Evolutionary conservation across 106 monocot species (phyloP), one percentile per base, ranked within the genome.

Genomic region (Dendrobium nobile): DNA sequence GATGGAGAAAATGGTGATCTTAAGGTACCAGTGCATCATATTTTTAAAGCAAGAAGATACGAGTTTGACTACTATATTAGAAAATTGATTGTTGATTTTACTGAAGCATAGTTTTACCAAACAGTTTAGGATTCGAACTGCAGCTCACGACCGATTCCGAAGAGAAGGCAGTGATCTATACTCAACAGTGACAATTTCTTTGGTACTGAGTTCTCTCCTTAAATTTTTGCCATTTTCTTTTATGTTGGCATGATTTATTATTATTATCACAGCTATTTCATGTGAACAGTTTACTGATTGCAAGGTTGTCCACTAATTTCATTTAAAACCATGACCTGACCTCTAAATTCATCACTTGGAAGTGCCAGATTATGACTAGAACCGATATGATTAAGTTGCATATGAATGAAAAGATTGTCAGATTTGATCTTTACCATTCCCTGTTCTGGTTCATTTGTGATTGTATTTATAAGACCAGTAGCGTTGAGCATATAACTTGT

Each of bases 1-100:
- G 97, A 98, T 85, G 97, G 97, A 72, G 97, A 98, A 92, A 28
- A 94, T 79, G 97, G 97, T 79, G 97, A 98, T 87, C 82, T 98
- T 51, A 98, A 94, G 97, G 97, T 98, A 47, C 67, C 72, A 22
- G 24, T 24, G 13, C 47, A 48, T 67, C 37, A 37, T 37, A 37
- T 1, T 18, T 0, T 44, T 47, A 4, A 61, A 58, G 28, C 75
- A 10, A 40, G 17, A 64, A 31, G 31, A 40, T 1, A 54, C 44
- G 9, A 44, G 44, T 74, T 74, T 48, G 51, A 13, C 74, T 81
- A 18, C n/a, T 27, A 3, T 40, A 27, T 82, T 0, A 26, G 4
- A 55, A 41, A 24, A 27, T 70, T 80, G 9, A 43, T 74, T 74
- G 8, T 42, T 74, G 6, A 43, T 19, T 26, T 74, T 77, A 77